Conservation (phyloP, 345 rosid species). For the Aquilaria sinensis region DNA sequence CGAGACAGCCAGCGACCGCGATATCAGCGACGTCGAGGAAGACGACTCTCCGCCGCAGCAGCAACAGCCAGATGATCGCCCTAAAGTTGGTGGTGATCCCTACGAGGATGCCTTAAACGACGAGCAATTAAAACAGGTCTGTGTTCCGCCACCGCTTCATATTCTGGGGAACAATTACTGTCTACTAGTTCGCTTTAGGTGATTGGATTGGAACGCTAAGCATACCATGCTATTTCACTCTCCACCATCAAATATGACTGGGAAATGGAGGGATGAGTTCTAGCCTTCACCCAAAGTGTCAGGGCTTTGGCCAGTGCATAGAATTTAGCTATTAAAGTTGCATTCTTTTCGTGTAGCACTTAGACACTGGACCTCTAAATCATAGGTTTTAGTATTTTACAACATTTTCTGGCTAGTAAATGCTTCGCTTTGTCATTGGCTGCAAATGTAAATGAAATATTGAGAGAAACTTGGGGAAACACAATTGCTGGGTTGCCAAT, state of each 20-base stretch:
- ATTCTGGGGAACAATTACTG: too few relatives aligned
- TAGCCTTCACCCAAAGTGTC: too few relatives aligned
- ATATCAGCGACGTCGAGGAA: conserved; percentile 39
- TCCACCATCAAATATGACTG: neutral
- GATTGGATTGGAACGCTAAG: neutral
- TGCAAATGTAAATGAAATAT: too few relatives aligned
- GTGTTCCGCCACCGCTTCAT: neutral
- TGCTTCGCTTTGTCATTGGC: neutral
- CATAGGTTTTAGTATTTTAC: neutral
- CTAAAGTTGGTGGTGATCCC: conserved; percentile 8
- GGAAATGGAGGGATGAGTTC: neutral
- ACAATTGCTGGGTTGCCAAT: too few relatives aligned
- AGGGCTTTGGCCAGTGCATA: too few relatives aligned
- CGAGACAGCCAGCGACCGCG: conserved; percentile 91
- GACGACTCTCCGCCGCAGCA: conserved; percentile 10
- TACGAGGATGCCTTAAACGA: conserved; percentile 21
- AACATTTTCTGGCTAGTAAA: neutral
- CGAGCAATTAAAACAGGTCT: conserved; percentile 34
- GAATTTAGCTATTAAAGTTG: too few relatives aligned
- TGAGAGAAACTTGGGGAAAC: too few relatives aligned
- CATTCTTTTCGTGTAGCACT: too few relatives aligned
- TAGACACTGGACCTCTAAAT: too few relatives aligned
- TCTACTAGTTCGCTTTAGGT: too few relatives aligned
- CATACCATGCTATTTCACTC: neutral
- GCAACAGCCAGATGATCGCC: conserved; percentile 10